Conservation (phyloP, 2,329 filamentous ascomycete species). For the Fusarium sacchari region DNA sequence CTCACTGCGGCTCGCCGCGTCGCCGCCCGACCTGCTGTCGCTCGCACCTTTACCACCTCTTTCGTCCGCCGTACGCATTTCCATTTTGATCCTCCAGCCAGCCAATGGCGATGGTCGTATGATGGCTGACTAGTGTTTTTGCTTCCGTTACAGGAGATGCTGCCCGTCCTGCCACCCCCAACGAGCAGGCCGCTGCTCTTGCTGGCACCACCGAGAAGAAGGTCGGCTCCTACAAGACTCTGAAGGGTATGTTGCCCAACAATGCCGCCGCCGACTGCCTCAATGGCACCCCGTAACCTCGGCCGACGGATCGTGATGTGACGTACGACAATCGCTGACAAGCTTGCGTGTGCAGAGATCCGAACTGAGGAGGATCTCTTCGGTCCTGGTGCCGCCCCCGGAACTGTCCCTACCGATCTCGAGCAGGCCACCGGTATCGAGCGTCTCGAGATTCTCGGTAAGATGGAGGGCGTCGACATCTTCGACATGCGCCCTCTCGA, state of each 20-base stretch:
- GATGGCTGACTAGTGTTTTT: slow-evolving; percentile 44
- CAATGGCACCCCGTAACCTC: slow-evolving; percentile 36
- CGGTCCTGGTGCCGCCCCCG: slow-evolving; percentile 81
- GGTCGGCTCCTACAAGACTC: slow-evolving; percentile 57
- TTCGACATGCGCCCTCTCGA: slow-evolving; percentile 99
- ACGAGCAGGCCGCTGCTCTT: slow-evolving; percentile 50
- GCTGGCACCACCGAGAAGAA: slow-evolving; percentile 56
- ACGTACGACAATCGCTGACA: slow-evolving; percentile 35
- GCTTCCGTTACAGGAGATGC: slow-evolving; percentile 49
- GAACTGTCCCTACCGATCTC: slow-evolving; percentile 90
- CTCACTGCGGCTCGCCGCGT: slow-evolving; percentile 68
- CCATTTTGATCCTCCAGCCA: slow-evolving; percentile 37
- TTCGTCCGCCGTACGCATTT: slow-evolving; percentile 66
- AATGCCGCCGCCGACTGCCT: slow-evolving; percentile 24
- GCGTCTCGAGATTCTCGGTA: slow-evolving; percentile 97
- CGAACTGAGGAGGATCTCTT: slow-evolving; percentile 83
- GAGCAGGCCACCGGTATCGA: slow-evolving; percentile 98
- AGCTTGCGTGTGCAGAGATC: slow-evolving; percentile 71
- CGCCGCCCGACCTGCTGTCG: slow-evolving; percentile 63
- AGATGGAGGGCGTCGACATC: slow-evolving; percentile 98
- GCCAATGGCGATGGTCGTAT: slow-evolving; percentile 46
- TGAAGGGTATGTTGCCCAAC: slow-evolving; percentile 56
- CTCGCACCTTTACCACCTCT: slow-evolving; percentile 69
- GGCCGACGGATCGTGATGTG: slow-evolving; percentile 32
- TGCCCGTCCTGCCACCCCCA: slow-evolving; percentile 50